Conservation (phyloP, 305 asterid species). For the Solanum hybrid region DNA sequence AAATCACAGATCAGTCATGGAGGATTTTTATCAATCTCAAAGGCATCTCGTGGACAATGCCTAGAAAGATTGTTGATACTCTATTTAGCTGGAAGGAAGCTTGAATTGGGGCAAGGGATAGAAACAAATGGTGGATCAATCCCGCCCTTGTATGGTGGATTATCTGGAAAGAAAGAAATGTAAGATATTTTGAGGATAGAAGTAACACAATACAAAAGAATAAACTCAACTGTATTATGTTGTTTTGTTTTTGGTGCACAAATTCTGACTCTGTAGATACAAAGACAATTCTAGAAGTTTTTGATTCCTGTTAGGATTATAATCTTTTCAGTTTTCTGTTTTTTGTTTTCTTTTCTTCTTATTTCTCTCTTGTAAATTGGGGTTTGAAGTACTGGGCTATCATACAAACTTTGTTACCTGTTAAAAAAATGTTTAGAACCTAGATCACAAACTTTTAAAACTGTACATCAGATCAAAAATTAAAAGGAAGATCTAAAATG, state of each 20-base stretch:
- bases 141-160: background rate
- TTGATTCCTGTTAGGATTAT: background rate
- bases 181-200: background rate
- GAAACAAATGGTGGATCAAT: background rate
- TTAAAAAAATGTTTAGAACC: background rate
- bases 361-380: background rate
- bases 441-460: background rate
- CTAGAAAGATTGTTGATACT: background rate
- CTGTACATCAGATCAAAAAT: background rate
- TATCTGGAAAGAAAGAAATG: background rate
- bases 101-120: background rate
- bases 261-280: background rate
- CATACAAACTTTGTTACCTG: background rate
- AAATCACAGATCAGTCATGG: background rate
- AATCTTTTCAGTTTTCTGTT: background rate
- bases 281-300: background rate
- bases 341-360: background rate
- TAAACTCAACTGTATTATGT: background rate
- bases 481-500: background rate
- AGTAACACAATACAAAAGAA: background rate
- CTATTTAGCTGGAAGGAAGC: background rate
- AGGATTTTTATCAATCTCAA: background rate
- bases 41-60: background rate
- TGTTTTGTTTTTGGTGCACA: background rate
- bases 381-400: background rate